Base-by-base conservation (phyloP, 2,329 filamentous ascomycete species). In the Botryosphaeria dothidea region DNA sequence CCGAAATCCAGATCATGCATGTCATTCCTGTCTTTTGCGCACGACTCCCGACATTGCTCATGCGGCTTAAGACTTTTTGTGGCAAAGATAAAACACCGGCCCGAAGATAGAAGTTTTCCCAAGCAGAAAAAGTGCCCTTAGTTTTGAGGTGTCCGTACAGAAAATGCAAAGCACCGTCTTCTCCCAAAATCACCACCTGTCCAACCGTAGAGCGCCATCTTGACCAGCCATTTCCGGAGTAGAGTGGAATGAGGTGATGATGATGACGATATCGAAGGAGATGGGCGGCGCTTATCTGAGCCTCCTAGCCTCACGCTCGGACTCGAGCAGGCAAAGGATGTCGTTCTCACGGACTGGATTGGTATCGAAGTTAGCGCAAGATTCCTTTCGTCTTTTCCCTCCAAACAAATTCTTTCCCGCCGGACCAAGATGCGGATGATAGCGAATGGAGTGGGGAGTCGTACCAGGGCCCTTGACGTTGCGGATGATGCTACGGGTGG, bases 401-500 rank as follows among this genome's bases (percentile, higher is more conserved):
- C 27, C 49, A 34, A 25, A 45, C 17, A 8, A 17, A 4, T 19
- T 13, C n/a, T 3, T 19, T 21, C 25, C 11, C 13, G 17, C 3
- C 54, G 3, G 9, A 31, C n/a, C 13, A 6, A 4, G 8, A 25
- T 17, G 17, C 19, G 25, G 3, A 19, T 2, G 36, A 17, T 13
- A 36, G 11, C 15, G 23, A 23, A 25, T 8, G 9, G 25, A 27
- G 36, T 11, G 17, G 23, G 11, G 17, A 3, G 34, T 36, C 90
- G 82, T 94, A 97, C 93, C 94, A 86, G 94, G 93, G 82, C 94
- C 95, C 92, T 99, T 99, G 86, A 99, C 95, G 90, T 99, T 99
- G 80, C 95, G 92, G 88, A 99, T 99, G 84, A 99, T 99, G 84
- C 89, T 92, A 84, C 95, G 92, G 83, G 91, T 95, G 79, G 92